Evolutionary conservation across 202 grass and related monocot genomes (phyloP).

Genomic region (Elaeis oleifera): DNA sequence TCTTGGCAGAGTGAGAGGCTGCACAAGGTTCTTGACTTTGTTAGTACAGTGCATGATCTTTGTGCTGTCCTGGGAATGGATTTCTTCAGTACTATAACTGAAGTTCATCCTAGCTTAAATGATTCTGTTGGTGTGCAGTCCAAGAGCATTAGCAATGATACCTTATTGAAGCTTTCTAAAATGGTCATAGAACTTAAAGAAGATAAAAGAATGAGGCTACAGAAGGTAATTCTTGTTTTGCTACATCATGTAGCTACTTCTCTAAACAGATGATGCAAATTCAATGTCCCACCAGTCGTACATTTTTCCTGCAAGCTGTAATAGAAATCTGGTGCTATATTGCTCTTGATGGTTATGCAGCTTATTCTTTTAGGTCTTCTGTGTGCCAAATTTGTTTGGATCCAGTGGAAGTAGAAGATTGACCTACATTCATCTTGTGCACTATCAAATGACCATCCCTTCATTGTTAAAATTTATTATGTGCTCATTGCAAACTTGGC

Average conservation of each 20-base stretch:
- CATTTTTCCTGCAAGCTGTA: no score
- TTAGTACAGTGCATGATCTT: constrained; percentile 78
- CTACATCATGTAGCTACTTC: background rate
- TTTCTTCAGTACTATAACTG: constrained; percentile 63
- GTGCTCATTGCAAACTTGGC: no score
- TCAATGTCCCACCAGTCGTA: no score
- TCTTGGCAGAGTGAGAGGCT: constrained; percentile 76
- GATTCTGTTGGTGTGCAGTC: constrained; percentile 51
- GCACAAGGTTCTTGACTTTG: constrained; percentile 64
- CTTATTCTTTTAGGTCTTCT: no score
- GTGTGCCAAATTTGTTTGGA: no score
- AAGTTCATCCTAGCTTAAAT: constrained; percentile 78
- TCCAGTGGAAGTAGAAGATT: no score
- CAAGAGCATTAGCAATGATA: constrained; percentile 88
- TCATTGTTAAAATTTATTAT: no score
- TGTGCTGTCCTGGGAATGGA: constrained; percentile 79
- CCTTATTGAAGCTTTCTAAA: constrained; percentile 61
- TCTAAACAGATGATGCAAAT: background rate
- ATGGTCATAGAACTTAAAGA: constrained; percentile 65
- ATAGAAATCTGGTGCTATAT: no score
- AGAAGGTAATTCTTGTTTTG: constrained; percentile 50
- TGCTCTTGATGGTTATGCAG: no score
- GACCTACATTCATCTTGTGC: no score
- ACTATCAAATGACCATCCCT: no score
- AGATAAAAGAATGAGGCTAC: constrained; percentile 64